Conservation (phyloP, 2,329 filamentous ascomycete genomes). For the Coniochaeta sp. region DNA sequence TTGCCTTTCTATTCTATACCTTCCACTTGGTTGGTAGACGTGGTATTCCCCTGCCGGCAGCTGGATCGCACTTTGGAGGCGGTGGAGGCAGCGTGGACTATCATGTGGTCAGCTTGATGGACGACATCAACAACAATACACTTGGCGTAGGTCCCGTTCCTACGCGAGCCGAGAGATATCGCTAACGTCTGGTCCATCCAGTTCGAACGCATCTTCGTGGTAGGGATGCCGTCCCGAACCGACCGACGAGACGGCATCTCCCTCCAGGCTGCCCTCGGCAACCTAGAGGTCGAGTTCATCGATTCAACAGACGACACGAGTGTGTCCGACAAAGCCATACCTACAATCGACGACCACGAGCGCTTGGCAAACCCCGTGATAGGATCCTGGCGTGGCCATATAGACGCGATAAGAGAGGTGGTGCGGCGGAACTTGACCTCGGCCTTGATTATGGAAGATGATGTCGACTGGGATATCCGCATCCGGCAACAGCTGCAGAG, state of each 20-base stretch:
- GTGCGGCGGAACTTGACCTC: constrained; percentile 28
- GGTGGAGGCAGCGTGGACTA: no score
- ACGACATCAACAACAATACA: neutral
- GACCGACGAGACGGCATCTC: constrained; percentile 41
- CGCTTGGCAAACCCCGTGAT: constrained; percentile 15
- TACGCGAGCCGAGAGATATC: neutral
- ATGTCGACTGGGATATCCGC: constrained; percentile 38
- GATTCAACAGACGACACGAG: constrained; percentile 31
- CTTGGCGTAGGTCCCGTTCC: neutral
- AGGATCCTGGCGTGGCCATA: constrained; percentile 28
- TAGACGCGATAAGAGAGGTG: constrained; percentile 26
- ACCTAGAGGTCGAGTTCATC: constrained; percentile 35
- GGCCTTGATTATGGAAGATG: constrained; percentile 38
- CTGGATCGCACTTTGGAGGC: no score
- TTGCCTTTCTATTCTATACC: no score
- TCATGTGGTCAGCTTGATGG: neutral
- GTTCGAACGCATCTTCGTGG: constrained; percentile 43
- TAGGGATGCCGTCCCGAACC: constrained; percentile 39
- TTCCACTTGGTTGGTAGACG: no score
- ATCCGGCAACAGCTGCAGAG: constrained; percentile 30
- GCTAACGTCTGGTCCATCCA: constrained; percentile 16
- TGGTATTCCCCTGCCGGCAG: no score
- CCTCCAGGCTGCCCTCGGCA: constrained; percentile 34
- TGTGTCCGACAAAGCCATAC: constrained; percentile 26
- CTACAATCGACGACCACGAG: constrained; percentile 20